Percentiles rank a stretch among this genome's conserved stretches.
Evolutionary conservation across 2,329 filamentous ascomycete species (phyloP).

Genomic region (Ophiosphaerella korrae): DNA sequence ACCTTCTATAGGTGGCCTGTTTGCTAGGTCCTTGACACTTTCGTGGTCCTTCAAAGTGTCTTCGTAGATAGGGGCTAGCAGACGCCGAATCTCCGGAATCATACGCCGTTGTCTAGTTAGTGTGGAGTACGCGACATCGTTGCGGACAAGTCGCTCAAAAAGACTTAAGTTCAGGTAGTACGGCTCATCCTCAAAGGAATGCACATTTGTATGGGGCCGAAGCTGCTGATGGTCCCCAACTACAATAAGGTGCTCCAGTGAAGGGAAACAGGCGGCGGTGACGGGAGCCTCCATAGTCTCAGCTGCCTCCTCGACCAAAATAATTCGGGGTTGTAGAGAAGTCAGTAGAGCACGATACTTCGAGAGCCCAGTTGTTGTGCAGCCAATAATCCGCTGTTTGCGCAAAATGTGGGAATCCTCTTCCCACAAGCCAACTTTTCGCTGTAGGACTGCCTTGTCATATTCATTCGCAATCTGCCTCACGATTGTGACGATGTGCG

Average conservation of each 20-base stretch:
- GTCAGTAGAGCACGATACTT: constrained; percentile 77
- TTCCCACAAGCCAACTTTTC: constrained; percentile 64
- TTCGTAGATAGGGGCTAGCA: constrained; percentile 67
- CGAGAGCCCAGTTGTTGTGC: constrained; percentile 80
- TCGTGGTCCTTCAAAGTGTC: constrained; percentile 62
- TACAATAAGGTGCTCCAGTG: constrained; percentile 67
- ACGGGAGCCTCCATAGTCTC: constrained; percentile 73
- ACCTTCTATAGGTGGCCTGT: constrained; percentile 61
- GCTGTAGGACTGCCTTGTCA: constrained; percentile 54
- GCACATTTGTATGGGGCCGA: constrained; percentile 69
- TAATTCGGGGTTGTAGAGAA: constrained; percentile 67
- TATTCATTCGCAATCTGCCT: constrained; percentile 58
- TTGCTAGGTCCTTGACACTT: constrained; percentile 53
- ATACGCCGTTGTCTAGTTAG: constrained; percentile 74
- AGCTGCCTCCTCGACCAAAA: constrained; percentile 81
- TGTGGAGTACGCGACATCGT: constrained; percentile 66
- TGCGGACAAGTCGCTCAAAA: constrained; percentile 77
- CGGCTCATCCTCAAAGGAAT: constrained; percentile 62
- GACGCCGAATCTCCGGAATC: constrained; percentile 68
- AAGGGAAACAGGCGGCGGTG: constrained; percentile 64
- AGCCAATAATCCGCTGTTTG: constrained; percentile 61
- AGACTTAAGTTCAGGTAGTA: constrained; percentile 75
- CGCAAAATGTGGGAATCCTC: constrained; percentile 55
- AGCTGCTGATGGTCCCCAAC: constrained; percentile 85
- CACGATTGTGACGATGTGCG: constrained; percentile 54